Conservation (phyloP, 352 stramenopile species). For the Globisporangium paddicum region DNA sequence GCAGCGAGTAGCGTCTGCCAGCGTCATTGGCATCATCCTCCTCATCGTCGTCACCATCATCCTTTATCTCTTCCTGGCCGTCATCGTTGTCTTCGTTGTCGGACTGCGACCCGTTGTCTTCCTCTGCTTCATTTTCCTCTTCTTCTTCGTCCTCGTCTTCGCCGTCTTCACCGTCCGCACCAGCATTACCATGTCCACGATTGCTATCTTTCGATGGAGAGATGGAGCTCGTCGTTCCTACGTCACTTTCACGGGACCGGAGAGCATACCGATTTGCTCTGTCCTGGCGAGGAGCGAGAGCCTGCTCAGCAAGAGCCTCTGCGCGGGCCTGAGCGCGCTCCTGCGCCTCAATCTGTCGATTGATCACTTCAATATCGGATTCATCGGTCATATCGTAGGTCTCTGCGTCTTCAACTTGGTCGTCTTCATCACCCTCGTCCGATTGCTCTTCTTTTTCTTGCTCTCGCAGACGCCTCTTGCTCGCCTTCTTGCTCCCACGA, state of each 20-base stretch:
- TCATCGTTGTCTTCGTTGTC: slow-evolving; percentile 17
- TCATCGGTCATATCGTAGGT: slow-evolving; percentile 34
- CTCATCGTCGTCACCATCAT: slow-evolving; percentile 22
- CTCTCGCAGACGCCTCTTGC: slow-evolving; percentile 6
- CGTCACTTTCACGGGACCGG: slow-evolving; percentile 42
- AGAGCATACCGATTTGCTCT: slow-evolving; percentile 53
- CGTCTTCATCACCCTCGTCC: slow-evolving; percentile 25
- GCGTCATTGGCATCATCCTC: slow-evolving; percentile 7
- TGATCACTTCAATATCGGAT: slow-evolving; percentile 54
- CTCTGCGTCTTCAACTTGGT: slow-evolving; percentile 17
- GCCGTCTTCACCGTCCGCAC: slow-evolving; percentile 22
- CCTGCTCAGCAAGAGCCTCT: slow-evolving; percentile 17
- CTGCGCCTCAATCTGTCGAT: slow-evolving; percentile 41
- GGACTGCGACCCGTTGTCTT: slow-evolving; percentile 14
- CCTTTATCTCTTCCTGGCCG: slow-evolving; percentile 19
- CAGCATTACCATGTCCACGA: background rate
- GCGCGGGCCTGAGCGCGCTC: slow-evolving; percentile 29
- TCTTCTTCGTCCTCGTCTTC: slow-evolving; percentile 25
- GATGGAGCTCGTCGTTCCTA: slow-evolving; percentile 14
- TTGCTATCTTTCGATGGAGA: slow-evolving; percentile 23
- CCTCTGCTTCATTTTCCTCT: slow-evolving; percentile 13
- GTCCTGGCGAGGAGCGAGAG: slow-evolving; percentile 12
- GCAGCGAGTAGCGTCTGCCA: slow-evolving; percentile 11
- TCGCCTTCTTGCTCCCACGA: slow-evolving; percentile 1
- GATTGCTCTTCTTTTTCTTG: slow-evolving; percentile 19